Conservation (phyloP, 2,329 filamentous ascomycete species). For the Cyanodermella asteris region DNA sequence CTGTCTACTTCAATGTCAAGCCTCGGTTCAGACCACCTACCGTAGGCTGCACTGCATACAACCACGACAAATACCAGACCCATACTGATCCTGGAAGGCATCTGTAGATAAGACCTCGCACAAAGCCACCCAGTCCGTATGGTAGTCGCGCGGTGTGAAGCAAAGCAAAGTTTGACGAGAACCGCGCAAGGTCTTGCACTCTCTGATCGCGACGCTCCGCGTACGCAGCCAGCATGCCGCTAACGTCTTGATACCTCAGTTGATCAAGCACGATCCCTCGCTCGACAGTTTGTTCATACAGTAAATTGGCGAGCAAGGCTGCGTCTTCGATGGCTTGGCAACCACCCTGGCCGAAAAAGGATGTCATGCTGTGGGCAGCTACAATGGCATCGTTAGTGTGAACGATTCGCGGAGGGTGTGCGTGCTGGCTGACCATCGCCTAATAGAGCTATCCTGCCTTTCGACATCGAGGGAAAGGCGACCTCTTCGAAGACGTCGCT, state of each 20-base stretch:
- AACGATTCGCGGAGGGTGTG: not conserved
- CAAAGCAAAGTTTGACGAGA: constrained; percentile 4
- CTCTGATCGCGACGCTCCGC: constrained; percentile 1
- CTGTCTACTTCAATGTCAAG: too few relatives aligned
- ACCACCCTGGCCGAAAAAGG: constrained; percentile 3
- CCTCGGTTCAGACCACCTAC: too few relatives aligned
- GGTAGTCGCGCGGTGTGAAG: constrained; percentile 4
- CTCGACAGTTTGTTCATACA: constrained; percentile 2
- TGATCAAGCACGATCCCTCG: constrained; percentile 1
- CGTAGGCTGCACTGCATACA: constrained; percentile 2
- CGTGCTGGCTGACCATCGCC: constrained; percentile 2
- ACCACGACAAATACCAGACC: constrained; percentile 2
- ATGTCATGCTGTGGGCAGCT: constrained; percentile 3
- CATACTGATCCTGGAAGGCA: constrained; percentile 2
- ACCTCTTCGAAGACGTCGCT: constrained; percentile 3
- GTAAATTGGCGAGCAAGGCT: constrained; percentile 4
- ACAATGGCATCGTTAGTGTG: not conserved
- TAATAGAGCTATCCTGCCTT: constrained; percentile 2
- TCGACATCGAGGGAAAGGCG: constrained; percentile 3
- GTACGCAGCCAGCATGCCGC: constrained; percentile 1
- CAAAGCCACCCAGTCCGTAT: constrained; percentile 3
- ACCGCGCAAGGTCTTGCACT: constrained; percentile 3
- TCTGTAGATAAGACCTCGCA: constrained; percentile 3
- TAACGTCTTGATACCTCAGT: too few relatives aligned
- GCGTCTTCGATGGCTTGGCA: constrained; percentile 7